Conservation (phyloP, 2,329 filamentous ascomycete species). For the Paecilomyces niveus region DNA sequence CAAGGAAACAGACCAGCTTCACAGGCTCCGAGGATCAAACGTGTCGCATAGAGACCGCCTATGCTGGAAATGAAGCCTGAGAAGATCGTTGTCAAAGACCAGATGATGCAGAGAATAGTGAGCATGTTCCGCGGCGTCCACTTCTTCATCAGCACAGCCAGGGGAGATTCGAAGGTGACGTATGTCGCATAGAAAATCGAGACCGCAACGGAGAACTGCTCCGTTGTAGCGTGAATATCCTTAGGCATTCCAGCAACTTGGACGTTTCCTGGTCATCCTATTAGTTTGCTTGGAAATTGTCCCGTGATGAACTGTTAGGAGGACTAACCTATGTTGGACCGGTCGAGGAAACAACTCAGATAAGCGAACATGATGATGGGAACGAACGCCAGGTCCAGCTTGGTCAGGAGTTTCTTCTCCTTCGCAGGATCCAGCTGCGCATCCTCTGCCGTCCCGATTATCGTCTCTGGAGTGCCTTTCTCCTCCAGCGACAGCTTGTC, state of each 20-base stretch:
- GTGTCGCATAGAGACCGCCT: slow-evolving; percentile 33
- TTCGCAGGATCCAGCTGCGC: slow-evolving; percentile 36
- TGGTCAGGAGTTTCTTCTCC: slow-evolving; percentile 41
- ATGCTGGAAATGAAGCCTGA: slow-evolving; percentile 41
- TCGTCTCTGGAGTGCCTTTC: background rate
- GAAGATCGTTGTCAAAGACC: slow-evolving; percentile 44
- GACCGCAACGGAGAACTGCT: slow-evolving; percentile 42
- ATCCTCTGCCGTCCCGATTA: slow-evolving; percentile 13
- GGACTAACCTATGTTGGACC: slow-evolving; percentile 44
- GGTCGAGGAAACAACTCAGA: slow-evolving; percentile 49
- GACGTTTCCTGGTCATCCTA: slow-evolving; percentile 36
- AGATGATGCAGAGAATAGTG: slow-evolving; percentile 35
- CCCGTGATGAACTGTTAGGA: background rate
- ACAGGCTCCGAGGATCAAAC: slow-evolving; percentile 31
- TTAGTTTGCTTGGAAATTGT: background rate
- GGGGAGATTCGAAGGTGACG: slow-evolving; percentile 43
- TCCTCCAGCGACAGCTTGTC: background rate
- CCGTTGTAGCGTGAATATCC: slow-evolving; percentile 35
- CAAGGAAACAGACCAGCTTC: slow-evolving; percentile 35
- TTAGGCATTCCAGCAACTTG: slow-evolving; percentile 41
- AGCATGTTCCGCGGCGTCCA: slow-evolving; percentile 37
- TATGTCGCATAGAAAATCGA: slow-evolving; percentile 49
- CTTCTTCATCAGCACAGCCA: slow-evolving; percentile 43
- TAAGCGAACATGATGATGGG: slow-evolving; percentile 52
- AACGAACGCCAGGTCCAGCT: slow-evolving; percentile 43